Evolutionary conservation across 257 asterid species (phyloP).

Genomic region (Solanum verrucosum): DNA sequence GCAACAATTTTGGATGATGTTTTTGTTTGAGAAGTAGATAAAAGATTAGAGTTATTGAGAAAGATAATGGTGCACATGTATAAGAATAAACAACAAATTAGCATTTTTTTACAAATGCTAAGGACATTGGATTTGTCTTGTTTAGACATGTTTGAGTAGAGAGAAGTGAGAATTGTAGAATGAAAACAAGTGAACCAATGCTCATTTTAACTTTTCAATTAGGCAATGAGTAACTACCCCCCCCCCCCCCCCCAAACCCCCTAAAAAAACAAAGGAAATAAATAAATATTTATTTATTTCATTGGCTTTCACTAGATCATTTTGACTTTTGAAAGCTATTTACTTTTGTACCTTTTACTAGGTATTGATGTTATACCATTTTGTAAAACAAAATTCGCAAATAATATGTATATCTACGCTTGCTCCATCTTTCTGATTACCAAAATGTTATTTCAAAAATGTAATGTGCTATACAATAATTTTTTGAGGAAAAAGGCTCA

Average conservation of each 20-base stretch:
- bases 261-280: too few species aligned
- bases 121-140: neutral
- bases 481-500: too few species aligned
- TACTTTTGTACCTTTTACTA: neutral
- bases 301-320: neutral
- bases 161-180: neutral
- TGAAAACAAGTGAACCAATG: neutral
- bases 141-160: neutral
- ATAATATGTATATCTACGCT: too few species aligned
- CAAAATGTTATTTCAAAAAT: too few species aligned
- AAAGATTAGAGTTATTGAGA: neutral
- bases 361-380: neutral
- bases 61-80: neutral
- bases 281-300: neutral
- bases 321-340: neutral
- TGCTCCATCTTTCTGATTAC: too few species aligned
- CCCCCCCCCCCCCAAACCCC: neutral
- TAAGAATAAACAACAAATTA: neutral
- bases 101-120: neutral
- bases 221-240: too few species aligned
- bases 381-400: too few species aligned
- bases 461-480: too few species aligned
- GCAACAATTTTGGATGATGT: neutral
- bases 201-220: neutral
- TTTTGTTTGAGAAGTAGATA: neutral